Evolutionary conservation across 106 monocot species (phyloP).

Genomic region (Allium fistulosum): DNA sequence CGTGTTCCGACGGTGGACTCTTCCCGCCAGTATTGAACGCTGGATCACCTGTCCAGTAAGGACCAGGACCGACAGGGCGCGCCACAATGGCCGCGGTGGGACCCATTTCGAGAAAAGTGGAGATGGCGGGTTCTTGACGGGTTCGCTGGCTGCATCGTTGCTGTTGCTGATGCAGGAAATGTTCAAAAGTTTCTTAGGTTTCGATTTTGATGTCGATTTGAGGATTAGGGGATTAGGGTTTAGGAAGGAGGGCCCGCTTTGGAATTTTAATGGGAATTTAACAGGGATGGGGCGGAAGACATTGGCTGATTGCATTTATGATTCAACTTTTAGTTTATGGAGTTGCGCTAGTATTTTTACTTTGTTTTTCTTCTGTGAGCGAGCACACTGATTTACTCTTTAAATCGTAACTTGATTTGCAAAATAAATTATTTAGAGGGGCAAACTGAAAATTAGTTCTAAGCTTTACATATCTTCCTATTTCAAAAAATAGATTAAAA

Average conservation of each 20-base stretch:
- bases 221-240: slow-evolving; percentile 1
- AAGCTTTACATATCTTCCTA: too few species aligned
- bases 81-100: slow-evolving; percentile 59
- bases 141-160: neutral
- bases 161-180: too few species aligned
- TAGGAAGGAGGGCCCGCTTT: neutral
- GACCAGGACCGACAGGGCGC: slow-evolving; percentile 53
- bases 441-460: too few species aligned
- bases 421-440: too few species aligned
- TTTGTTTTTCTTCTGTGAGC: too few species aligned
- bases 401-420: too few species aligned
- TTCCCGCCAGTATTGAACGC: slow-evolving; percentile 30
- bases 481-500: too few species aligned
- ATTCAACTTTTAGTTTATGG: neutral
- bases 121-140: slow-evolving; percentile 7
- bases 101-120: slow-evolving; percentile 23
- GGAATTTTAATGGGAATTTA: too few species aligned
- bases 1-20: slow-evolving; percentile 64
- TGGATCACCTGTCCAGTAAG: slow-evolving; percentile 66
- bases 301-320: neutral
- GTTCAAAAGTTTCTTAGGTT: too few species aligned
- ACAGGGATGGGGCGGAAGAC: too few species aligned
- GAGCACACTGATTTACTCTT: too few species aligned
- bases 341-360: too few species aligned
- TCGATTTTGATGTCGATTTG: neutral